Evolutionary conservation across 108 stramenopile species (phyloP).

Genomic region (Cyclotella kingstonii): DNA sequence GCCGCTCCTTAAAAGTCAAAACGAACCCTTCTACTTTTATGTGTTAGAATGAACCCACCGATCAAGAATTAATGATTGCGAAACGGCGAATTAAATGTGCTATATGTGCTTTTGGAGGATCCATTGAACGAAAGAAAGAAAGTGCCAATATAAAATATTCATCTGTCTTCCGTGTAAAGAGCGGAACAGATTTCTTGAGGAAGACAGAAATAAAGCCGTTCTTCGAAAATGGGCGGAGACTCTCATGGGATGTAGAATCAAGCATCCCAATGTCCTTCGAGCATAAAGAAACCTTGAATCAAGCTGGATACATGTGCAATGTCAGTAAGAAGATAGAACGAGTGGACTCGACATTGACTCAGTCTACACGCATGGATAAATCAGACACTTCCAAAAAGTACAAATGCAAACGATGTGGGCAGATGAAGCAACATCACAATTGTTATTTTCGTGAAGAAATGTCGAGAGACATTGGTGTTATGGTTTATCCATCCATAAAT

Average conservation of each 20-base stretch:
- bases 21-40: neutral
- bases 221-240: conserved; percentile 75
- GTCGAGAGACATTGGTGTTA: conserved; percentile 72
- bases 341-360: conserved; percentile 3
- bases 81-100: conserved; percentile 59
- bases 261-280: conserved; percentile 50
- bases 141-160: conserved; percentile 3
- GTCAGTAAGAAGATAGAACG: conserved; percentile 8
- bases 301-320: conserved; percentile 6
- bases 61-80: conserved; percentile 44
- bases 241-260: conserved; percentile 85
- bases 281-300: conserved; percentile 5
- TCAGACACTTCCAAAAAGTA: conserved; percentile 49
- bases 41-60: conserved; percentile 1
- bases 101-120: conserved; percentile 76
- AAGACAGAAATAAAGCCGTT: conserved; percentile 64
- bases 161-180: conserved; percentile 28
- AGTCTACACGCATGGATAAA: conserved; percentile 18
- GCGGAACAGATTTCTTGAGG: too few relatives aligned
- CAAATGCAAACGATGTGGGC: conserved; percentile 78
- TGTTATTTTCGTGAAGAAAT: conserved; percentile 69
- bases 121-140: conserved; percentile 17
- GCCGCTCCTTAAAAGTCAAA: neutral
- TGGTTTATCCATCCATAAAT: conserved; percentile 75
- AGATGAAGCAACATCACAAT: conserved; percentile 74